Conservation (phyloP, 1,284 basidiomycete genomes). For the Neolentinus lepideus region DNA sequence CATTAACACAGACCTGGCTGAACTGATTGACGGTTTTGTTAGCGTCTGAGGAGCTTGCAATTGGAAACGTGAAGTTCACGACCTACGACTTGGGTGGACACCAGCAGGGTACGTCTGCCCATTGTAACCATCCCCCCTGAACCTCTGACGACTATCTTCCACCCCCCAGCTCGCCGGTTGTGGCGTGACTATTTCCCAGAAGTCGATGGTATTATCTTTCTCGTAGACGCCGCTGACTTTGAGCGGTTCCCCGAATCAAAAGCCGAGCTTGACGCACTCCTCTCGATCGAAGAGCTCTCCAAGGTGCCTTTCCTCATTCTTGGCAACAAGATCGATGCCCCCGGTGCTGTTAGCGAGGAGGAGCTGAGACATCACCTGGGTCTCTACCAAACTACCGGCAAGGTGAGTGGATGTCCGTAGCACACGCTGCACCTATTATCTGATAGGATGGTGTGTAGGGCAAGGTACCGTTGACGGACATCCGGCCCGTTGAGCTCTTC, state of each 20-base stretch:
- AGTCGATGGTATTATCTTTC: constrained; percentile 98
- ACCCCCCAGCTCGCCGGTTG: constrained; percentile 78
- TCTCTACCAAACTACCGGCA: constrained; percentile 98
- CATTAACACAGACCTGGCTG: constrained; percentile 1
- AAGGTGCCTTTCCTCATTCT: constrained; percentile 99
- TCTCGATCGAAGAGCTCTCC: constrained; percentile 89
- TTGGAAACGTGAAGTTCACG: constrained; percentile 98
- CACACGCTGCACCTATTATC: not conserved
- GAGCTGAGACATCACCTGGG: constrained; percentile 94
- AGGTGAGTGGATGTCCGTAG: constrained; percentile 50
- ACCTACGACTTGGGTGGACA: constrained; percentile 99
- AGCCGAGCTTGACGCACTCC: constrained; percentile 92
- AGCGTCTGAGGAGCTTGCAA: constrained; percentile 99
- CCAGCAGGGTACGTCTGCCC: constrained; percentile 69
- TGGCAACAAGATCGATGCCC: constrained; percentile 99
- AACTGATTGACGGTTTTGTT: constrained; percentile 5
- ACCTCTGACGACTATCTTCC: constrained; percentile 1
- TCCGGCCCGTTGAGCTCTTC: constrained; percentile 98
- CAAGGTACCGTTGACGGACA: constrained; percentile 94
- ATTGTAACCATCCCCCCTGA: constrained; percentile 1
- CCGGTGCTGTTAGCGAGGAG: constrained; percentile 95
- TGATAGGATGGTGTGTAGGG: constrained; percentile 47
- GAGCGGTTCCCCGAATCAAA: constrained; percentile 96
- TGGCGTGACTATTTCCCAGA: constrained; percentile 99
- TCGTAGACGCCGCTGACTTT: constrained; percentile 95